Percentiles rank a stretch among this genome's conserved stretches.
Conservation (phyloP, 768 basidiomycete species). For the Phaffia tasmanica region DNA sequence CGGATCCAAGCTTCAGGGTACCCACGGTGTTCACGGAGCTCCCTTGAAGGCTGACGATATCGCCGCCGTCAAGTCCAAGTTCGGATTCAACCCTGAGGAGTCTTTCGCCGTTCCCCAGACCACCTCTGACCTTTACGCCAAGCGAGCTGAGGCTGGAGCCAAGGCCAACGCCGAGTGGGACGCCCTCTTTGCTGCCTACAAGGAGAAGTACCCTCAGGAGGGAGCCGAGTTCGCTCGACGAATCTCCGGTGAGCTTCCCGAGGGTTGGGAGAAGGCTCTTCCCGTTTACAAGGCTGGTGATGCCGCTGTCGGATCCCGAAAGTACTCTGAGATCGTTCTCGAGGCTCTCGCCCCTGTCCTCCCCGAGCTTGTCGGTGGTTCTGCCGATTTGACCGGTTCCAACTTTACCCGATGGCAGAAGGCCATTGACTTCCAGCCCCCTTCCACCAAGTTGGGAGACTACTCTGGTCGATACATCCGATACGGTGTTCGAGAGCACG, state of each 20-base stretch:
- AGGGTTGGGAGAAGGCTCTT: slow-evolving; percentile 72
- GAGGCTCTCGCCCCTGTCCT: slow-evolving; percentile 60
- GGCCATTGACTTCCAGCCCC: slow-evolving; percentile 76
- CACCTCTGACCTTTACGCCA: slow-evolving; percentile 57
- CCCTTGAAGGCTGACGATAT: slow-evolving; percentile 91
- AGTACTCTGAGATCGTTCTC: slow-evolving; percentile 81
- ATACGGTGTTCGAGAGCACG: slow-evolving; percentile 95
- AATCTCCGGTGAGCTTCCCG: slow-evolving; percentile 68
- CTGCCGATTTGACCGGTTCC: slow-evolving; percentile 82
- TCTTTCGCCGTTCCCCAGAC: slow-evolving; percentile 66
- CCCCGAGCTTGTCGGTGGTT: slow-evolving; percentile 79
- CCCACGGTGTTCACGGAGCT: slow-evolving; percentile 86
- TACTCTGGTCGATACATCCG: slow-evolving; percentile 86
- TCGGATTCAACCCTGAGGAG: slow-evolving; percentile 65
- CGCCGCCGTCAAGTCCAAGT: slow-evolving; percentile 65
- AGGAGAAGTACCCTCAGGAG: slow-evolving; percentile 67
- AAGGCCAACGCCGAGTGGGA: slow-evolving; percentile 66
- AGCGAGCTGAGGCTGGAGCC: slow-evolving; percentile 60
- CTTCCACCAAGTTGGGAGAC: slow-evolving; percentile 66
- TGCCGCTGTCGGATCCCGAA: slow-evolving; percentile 77
- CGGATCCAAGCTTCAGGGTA: slow-evolving; percentile 85
- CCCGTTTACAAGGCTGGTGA: slow-evolving; percentile 76
- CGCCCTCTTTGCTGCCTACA: slow-evolving; percentile 54
- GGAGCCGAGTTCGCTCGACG: slow-evolving; percentile 76
- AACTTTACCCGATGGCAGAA: slow-evolving; percentile 62